A percentile compares a stretch with the other conserved stretches of the same genome.
These are phyloP conservation scores for Candolleomyces eurysporus DNA, from an alignment of 768 basidiomycete species.

Conservation along the genomic window DNA sequence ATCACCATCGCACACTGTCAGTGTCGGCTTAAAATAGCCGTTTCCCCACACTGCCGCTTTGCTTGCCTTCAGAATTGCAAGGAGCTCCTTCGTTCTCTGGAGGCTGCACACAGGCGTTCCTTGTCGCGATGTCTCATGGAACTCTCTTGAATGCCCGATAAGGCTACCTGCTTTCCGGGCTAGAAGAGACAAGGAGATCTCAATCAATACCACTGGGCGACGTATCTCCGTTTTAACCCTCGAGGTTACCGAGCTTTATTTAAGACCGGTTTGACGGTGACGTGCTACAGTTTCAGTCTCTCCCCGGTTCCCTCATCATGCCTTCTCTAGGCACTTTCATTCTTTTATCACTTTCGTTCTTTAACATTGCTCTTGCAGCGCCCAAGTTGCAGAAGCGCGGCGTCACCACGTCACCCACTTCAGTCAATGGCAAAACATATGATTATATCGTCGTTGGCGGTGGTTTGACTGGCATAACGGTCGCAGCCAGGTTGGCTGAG, in stretches of 20 bases:
- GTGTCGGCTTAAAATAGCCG: too few species aligned
- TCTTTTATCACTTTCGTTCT: conserved; percentile 12
- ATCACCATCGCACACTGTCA: too few species aligned
- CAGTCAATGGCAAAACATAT: conserved; percentile 35
- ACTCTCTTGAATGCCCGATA: too few species aligned
- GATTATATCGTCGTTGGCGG: conserved; percentile 42
- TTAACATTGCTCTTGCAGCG: conserved; percentile 11
- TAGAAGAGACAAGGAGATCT: too few species aligned
- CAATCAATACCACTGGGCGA: neutral
- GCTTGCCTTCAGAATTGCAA: too few species aligned
- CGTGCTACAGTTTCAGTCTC: neutral
- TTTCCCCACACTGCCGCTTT: too few species aligned
- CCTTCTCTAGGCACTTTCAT: conserved; percentile 6
- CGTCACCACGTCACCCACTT: conserved; percentile 30
- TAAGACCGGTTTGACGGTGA: neutral
- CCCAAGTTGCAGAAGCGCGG: conserved; percentile 26
- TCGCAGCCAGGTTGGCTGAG: conserved; percentile 48
- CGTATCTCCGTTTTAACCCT: neutral
- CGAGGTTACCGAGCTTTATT: neutral
- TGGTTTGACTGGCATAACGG: conserved; percentile 45
- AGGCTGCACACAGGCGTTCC: too few species aligned
- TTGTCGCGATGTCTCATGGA: too few species aligned
- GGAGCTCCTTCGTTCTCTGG: too few species aligned
- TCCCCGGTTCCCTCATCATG: conserved; percentile 6
- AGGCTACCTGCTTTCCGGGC: too few species aligned